Conservation (phyloP, 768 basidiomycete genomes). For the Trametes punicea region DNA sequence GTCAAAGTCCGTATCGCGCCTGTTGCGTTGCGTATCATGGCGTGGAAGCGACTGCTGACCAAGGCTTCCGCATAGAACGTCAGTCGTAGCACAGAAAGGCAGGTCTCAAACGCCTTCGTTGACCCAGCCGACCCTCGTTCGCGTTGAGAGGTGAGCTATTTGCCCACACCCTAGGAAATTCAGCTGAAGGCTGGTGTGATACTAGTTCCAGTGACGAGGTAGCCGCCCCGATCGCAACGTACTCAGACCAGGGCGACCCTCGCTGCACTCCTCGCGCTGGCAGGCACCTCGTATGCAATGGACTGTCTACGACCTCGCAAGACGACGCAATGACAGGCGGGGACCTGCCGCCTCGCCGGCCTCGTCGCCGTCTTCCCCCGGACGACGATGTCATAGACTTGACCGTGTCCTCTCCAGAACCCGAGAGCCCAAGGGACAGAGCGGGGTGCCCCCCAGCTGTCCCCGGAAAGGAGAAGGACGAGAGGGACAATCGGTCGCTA, state of each 20-base stretch:
- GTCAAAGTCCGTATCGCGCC: not conserved
- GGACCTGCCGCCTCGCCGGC: not conserved
- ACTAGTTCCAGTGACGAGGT: no score
- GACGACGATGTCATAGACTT: constrained; percentile 18
- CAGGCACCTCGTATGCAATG: no score
- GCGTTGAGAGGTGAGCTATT: no score
- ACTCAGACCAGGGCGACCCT: no score
- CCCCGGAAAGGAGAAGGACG: not conserved
- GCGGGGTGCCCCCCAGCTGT: not conserved
- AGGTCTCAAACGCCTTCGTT: not conserved
- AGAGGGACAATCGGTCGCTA: not conserved
- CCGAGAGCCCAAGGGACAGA: not conserved
- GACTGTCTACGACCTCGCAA: constrained; percentile 31
- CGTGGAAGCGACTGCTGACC: not conserved
- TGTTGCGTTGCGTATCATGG: not conserved
- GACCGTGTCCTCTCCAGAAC: constrained; percentile 13
- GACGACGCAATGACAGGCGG: not conserved
- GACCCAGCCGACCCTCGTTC: no score
- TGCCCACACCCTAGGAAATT: no score
- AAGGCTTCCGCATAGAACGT: not conserved
- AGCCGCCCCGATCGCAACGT: no score
- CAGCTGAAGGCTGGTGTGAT: no score
- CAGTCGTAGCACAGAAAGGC: constrained; percentile 3
- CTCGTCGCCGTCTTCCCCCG: not conserved
- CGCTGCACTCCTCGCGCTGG: no score